phyloP scores from a whole-genome alignment of 192 early-diverging fungal genomes.

The Backusella morwellensis region DNA sequence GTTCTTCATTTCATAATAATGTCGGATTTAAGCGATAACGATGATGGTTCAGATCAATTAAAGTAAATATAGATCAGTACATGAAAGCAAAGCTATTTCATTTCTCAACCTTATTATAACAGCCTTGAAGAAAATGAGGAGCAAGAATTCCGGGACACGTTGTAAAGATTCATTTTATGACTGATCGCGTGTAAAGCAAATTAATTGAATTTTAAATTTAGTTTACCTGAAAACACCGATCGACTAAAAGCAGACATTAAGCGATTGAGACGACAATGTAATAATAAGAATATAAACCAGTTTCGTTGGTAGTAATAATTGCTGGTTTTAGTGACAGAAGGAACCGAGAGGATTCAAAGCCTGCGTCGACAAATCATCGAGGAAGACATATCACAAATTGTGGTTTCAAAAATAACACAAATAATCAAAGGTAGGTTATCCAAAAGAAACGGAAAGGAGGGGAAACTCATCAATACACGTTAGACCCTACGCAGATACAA shows the following conservation, averaged over 20 bases:
- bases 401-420: neutral
- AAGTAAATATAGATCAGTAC: neutral
- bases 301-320: neutral
- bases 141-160: neutral
- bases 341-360: neutral
- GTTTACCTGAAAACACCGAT: neutral
- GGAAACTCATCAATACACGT: neutral
- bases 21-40: neutral
- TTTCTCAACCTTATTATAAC: neutral
- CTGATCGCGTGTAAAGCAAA: neutral
- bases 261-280: neutral
- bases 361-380: neutral
- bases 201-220: neutral
- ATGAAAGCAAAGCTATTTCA: neutral
- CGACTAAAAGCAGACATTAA: neutral
- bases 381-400: conserved; percentile 2
- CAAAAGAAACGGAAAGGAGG: neutral
- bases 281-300: neutral
- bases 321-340: neutral
- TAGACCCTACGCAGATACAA: neutral
- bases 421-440: neutral
- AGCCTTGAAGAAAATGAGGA: neutral
- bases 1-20: neutral
- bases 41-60: neutral
- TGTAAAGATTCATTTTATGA: neutral